These are phyloP conservation scores for Xylaria sp. DNA, from an alignment of 2,329 filamentous ascomycete species.

Conservation along the genomic window DNA sequence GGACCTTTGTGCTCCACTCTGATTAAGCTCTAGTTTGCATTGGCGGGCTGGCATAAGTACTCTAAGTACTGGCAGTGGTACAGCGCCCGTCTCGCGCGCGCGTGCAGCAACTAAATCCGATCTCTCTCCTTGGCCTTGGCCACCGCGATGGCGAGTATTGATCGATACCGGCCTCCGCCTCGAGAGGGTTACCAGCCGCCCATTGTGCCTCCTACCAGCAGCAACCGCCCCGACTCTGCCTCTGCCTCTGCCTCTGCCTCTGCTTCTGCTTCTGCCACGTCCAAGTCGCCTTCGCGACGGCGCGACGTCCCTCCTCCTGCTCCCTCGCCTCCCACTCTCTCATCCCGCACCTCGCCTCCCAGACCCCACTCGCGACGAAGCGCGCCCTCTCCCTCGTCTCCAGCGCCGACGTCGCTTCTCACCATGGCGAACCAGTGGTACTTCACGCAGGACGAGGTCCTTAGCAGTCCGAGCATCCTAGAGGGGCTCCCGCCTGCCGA, in stretches of 20 bases:
- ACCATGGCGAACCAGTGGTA: constrained; percentile 78
- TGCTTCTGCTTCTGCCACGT: constrained; percentile 33
- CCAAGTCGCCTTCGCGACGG: constrained; percentile 61
- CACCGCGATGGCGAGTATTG: constrained; percentile 67
- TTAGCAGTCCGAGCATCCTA: constrained; percentile 83
- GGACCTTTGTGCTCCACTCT: constrained; percentile 21
- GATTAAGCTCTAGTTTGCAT: constrained; percentile 13
- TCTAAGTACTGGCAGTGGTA: neutral
- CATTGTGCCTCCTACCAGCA: constrained; percentile 50
- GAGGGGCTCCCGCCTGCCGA: constrained; percentile 82
- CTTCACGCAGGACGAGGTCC: constrained; percentile 85
- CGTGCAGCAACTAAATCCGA: constrained; percentile 11
- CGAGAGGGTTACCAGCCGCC: constrained; percentile 69
- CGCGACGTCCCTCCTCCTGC: constrained; percentile 70
- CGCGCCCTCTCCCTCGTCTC: constrained; percentile 58
- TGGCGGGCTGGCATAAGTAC: constrained; percentile 3
- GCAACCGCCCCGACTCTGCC: constrained; percentile 50
- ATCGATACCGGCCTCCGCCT: constrained; percentile 65
- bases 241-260: neutral
- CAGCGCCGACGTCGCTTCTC: constrained; percentile 52
- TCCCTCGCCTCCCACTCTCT: constrained; percentile 69
- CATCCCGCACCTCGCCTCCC: constrained; percentile 63
- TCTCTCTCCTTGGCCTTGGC: constrained; percentile 33
- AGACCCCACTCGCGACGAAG: constrained; percentile 57
- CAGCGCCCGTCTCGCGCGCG: constrained; percentile 14